Evolutionary conservation across 345 rosid species (phyloP), one percentile per base, ranked within the genome.

Genomic region (Anastatica hierochuntica): DNA sequence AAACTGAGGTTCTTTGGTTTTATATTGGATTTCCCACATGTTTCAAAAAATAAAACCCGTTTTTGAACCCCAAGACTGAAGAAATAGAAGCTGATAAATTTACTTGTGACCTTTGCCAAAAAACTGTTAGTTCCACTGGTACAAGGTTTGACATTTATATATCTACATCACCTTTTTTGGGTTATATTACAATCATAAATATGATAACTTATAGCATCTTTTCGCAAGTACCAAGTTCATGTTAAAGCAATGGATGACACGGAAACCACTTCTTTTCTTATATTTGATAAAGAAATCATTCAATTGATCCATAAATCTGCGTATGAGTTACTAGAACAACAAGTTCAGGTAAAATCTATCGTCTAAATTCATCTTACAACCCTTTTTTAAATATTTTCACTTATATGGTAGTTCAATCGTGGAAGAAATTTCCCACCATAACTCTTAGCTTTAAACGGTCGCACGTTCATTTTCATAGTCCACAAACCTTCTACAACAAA

Each of bases 261-360:
- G 4, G 21, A 8, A 14, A 8, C 1, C 1, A 6, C 36, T 8
- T 27, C 14, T 3, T 10, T 47, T 9, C 7, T 47, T 26, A 26
- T 47, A 26, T 47, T 47, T 2, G 21, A 47, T 11, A 18, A 45
- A 8, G 36, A 21, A 12, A 6, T 47, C 20, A 27, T 27, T 15
- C 52, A 8, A 26, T 5, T 53, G 0, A 27, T 53, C 23, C 13
- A 41, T 18, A 54, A 54, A 18, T 54, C 27, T 4, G 12, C 27
- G 8, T 54, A 54, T 54, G 37, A 54, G 11, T 27, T 54, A 9
- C 46, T 39, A 18, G 59, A 40, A 11, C 18, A 54, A 40, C 38
- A 54, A 40, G 48, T 54, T 12, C 9, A 39, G 37, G 47, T 53
- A 26, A 21, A 21, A 29, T 29, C 10, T 8, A 29, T 8, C n/a